phyloP scores from a whole-genome alignment of 129 eudicot genomes.

The Ambrosia trifida region DNA sequence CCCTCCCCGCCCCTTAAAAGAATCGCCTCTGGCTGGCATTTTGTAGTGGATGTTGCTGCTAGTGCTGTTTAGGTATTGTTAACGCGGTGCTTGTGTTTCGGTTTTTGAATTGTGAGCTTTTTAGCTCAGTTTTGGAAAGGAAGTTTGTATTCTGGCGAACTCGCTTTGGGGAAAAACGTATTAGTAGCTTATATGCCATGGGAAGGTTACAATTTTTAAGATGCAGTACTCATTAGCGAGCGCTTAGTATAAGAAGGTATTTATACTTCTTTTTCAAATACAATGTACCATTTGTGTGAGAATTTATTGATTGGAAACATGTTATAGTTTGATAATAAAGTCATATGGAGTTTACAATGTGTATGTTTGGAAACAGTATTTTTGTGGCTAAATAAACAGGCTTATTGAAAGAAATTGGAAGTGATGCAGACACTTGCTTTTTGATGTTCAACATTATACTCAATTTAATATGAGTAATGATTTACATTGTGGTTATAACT shows the following conservation, averaged over 20 bases:
- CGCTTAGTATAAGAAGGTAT: constrained; percentile 36
- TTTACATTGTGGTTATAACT: constrained; percentile 16
- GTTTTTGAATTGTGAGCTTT: constrained; percentile 46
- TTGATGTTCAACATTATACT: constrained; percentile 13
- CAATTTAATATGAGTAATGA: constrained; percentile 20
- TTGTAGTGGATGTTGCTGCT: constrained; percentile 71
- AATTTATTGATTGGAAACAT: constrained; percentile 11
- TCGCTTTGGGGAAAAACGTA: too few species aligned
- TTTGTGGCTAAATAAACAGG: not conserved
- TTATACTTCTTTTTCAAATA: constrained; percentile 20
- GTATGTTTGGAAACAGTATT: constrained; percentile 7
- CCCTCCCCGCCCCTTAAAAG: too few species aligned
- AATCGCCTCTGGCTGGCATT: too few species aligned
- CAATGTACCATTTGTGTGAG: constrained; percentile 19
- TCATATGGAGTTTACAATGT: not conserved
- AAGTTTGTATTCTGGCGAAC: too few species aligned
- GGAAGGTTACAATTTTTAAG: too few species aligned
- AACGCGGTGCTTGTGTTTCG: constrained; percentile 53
- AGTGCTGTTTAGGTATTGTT: constrained; percentile 62
- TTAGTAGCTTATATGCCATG: too few species aligned
- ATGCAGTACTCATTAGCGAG: too few species aligned
- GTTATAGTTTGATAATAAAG: not conserved
- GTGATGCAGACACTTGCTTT: constrained; percentile 19
- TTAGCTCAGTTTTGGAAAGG: too few species aligned
- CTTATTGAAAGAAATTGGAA: constrained; percentile 11